Evolutionary conservation across 1,284 basidiomycete genomes (phyloP), one percentile per base, ranked within the genome.

Genomic region (Papiliotrema fonsecae): DNA sequence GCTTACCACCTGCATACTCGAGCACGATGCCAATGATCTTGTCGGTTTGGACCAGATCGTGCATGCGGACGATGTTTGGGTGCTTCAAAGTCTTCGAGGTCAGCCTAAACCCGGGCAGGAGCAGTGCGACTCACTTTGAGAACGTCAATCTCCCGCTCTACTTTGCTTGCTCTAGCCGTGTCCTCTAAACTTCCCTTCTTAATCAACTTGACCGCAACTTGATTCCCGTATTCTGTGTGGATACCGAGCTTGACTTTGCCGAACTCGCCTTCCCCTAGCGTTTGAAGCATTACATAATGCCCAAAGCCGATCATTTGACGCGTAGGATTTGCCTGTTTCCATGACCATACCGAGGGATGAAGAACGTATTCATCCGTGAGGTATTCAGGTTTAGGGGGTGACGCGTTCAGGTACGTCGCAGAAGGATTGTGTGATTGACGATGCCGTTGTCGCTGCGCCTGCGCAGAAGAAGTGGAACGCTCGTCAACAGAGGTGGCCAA

Each of bases 1-100:
- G 61, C 77, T 58, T 45, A 77, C 79, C 79, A 1, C 90, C 93
- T 34, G 94, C 96, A 69, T 96, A 98, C 74, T 98, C 96, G 58
- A 99, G 82, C 57, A 99, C 96, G 70, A 99, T 99, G 35, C 96
- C 96, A 62, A 99, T 97, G 77, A 97, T 98, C 75, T 97, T 97
- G 77, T 97, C 94, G 2, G 96, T 97, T 75, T 98, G 93, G 62
- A 99, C 97, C 34, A 97, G 93, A 72, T 99, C 96, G 81, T 96
- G 96, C 47, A 98, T 79, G 27, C 92, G 85, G 26, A 98, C 96
- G 71, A 99, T 98, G 73, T 98, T 97, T 1, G 96, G 96, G 62
- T 99, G 96, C 67, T 93, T 89, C 52, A 98, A 81, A 51, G 83
- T 84, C 90, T 94, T 65, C n/a, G 44, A 62, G 54, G 51, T 22